Evolutionary conservation across 2,329 filamentous ascomycete genomes (phyloP), one percentile per base, ranked within the genome.

Genomic region (Colletotrichum falcatum): DNA sequence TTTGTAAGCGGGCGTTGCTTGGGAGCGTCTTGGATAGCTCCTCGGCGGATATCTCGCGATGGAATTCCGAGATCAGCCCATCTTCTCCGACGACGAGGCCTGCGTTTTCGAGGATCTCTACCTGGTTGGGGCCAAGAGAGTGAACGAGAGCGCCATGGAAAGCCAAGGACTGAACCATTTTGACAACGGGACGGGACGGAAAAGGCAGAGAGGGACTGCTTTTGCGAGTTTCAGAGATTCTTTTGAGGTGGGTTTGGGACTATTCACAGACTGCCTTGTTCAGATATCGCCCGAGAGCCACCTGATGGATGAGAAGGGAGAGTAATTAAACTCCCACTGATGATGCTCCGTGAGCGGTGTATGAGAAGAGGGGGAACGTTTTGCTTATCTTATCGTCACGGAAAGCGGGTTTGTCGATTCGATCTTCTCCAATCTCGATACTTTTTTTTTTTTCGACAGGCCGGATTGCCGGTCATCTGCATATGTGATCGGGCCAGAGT

Each of bases 131-230:
- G 3, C 74, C 74, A 4, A 75, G 74, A 4, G 83, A 83, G 70
- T 86, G 83, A 61, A 85, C 80, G 44, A 84, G 53, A 6, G 80
- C 80, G 64, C 83, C 84, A 70, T 84, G 78, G 60, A 84, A 83
- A 68, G 77, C 72, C 11, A 18, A 8, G 11, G 56, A 28, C 11
- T 58, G 20, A 3, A 5, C 53, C 53, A 56, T 56, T n/a, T 3
- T 56, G 53, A 56, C 33, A 26, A 18, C 2, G 20, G 11, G n/a
- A 18, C 18, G 1, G 2, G 26, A n/a, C 2, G 1, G 28, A 33
- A 12, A 16, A 53, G 8, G 9, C 16, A 33, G 18, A 33, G 5
- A 5, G 8, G 1, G 8, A 53, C 18, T 26, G 23, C 9, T 7
- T 30, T 26, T 6, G 16, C 26, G 16, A 12, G 49, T 11, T 12